Evolutionary conservation across 2,329 filamentous ascomycete genomes (phyloP).

Genomic region (Microsporum canis): DNA sequence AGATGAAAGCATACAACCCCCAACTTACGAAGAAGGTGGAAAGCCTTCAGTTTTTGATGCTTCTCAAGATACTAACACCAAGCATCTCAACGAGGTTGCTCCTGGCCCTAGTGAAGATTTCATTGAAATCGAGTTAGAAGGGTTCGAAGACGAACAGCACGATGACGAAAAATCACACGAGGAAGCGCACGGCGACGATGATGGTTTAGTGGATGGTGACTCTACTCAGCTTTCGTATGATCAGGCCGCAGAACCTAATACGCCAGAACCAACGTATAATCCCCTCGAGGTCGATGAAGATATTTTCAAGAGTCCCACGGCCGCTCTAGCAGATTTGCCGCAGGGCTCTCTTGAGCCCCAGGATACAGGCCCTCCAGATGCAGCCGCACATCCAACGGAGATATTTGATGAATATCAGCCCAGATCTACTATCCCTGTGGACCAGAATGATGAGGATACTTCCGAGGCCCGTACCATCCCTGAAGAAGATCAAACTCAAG

Average conservation of each 20-base stretch:
- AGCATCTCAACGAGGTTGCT: background rate
- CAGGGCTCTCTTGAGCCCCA: background rate
- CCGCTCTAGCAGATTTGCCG: slow-evolving; percentile 11
- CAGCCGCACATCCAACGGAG: background rate
- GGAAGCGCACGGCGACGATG: background rate
- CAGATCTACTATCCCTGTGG: background rate
- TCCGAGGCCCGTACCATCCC: background rate
- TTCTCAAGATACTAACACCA: background rate
- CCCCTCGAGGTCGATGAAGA: slow-evolving; percentile 26
- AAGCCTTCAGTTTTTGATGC: background rate
- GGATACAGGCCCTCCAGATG: background rate
- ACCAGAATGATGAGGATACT: background rate
- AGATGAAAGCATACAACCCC: slow-evolving; percentile 20
- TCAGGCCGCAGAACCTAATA: slow-evolving; percentile 5
- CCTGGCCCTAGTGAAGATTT: background rate
- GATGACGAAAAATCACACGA: background rate
- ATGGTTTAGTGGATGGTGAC: background rate
- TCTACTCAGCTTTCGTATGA: background rate
- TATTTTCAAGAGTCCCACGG: slow-evolving; percentile 20
- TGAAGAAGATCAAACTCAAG: background rate
- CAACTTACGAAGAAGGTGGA: background rate
- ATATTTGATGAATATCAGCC: background rate
- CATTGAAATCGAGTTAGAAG: slow-evolving; percentile 8
- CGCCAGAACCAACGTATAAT: slow-evolving; percentile 20
- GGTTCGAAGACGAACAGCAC: background rate